Evolutionary conservation across 2,329 filamentous ascomycete genomes (phyloP).

Genomic region (Dothiorella sarmentorum): DNA sequence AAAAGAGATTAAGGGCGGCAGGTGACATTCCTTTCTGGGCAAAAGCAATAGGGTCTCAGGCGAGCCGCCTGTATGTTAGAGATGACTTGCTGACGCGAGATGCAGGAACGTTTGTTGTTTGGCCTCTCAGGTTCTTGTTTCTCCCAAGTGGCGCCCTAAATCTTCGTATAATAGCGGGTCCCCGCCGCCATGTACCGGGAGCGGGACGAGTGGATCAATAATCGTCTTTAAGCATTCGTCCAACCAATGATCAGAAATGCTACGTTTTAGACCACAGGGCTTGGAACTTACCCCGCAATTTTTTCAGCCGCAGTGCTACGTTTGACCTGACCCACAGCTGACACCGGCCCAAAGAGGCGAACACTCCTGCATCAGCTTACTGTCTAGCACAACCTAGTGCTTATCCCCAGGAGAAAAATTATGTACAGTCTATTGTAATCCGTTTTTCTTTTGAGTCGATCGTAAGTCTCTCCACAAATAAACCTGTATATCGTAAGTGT

Average conservation of each 20-base stretch:
- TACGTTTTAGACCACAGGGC: neutral
- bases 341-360: neutral
- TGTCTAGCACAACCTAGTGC: neutral
- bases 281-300: neutral
- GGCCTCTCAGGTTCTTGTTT: neutral
- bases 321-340: neutral
- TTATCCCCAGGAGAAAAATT: neutral
- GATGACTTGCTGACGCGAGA: neutral
- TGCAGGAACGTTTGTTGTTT: slow-evolving; percentile 1
- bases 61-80: neutral
- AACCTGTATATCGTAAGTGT: neutral
- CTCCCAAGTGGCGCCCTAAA: neutral
- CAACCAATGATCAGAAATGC: neutral
- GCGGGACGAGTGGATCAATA: neutral
- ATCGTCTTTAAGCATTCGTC: neutral
- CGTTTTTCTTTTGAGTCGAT: neutral
- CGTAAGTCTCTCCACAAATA: neutral
- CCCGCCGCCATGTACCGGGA: slow-evolving; percentile 2
- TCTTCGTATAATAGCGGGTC: neutral
- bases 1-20: neutral
- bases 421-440: neutral
- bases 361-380: slow-evolving; percentile 6
- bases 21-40: neutral
- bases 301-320: neutral
- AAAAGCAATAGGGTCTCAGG: neutral